A percentile compares a stretch with the other conserved stretches of the same genome.
Evolutionary conservation across 495 filamentous ascomycete species (phyloP).

Genomic region (Xylaria castorea): DNA sequence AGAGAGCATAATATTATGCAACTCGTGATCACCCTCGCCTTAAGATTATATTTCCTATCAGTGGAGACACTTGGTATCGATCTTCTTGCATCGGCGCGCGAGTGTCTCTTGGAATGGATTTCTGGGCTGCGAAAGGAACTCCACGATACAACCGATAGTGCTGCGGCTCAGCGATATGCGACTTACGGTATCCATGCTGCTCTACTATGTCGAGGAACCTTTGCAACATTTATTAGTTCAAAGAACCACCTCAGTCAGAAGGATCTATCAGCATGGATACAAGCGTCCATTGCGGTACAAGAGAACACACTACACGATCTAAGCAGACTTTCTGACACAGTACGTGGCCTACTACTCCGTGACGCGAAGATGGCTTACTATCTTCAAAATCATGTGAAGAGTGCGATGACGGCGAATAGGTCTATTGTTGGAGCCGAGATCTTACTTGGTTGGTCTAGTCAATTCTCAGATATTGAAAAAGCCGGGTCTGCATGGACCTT

Average conservation of each 20-base stretch:
- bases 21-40: conserved; percentile 50
- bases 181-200: conserved; percentile 55
- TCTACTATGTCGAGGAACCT: conserved; percentile 60
- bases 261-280: conserved; percentile 38
- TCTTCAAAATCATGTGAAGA: conserved; percentile 43
- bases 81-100: conserved; percentile 31
- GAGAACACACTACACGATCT: conserved; percentile 47
- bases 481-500: conserved; percentile 31
- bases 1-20: conserved; percentile 59
- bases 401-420: conserved; percentile 36
- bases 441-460: conserved; percentile 17
- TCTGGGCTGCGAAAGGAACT: conserved; percentile 52
- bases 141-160: conserved; percentile 46
- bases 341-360: conserved; percentile 50
- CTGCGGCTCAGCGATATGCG: conserved; percentile 44
- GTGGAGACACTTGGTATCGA: conserved; percentile 18
- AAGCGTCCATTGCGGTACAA: conserved; percentile 50
- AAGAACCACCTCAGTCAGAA: conserved; percentile 19
- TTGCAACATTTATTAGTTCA: conserved; percentile 38
- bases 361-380: conserved; percentile 55
- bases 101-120: conserved; percentile 51
- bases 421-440: conserved; percentile 43
- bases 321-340: conserved; percentile 34
- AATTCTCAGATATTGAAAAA: neutral
- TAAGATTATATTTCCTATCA: conserved; percentile 41